Evolutionary conservation across 1,284 basidiomycete species (phyloP), one percentile per base, ranked within the genome.

Genomic region (Leucoagaricus sp.): DNA sequence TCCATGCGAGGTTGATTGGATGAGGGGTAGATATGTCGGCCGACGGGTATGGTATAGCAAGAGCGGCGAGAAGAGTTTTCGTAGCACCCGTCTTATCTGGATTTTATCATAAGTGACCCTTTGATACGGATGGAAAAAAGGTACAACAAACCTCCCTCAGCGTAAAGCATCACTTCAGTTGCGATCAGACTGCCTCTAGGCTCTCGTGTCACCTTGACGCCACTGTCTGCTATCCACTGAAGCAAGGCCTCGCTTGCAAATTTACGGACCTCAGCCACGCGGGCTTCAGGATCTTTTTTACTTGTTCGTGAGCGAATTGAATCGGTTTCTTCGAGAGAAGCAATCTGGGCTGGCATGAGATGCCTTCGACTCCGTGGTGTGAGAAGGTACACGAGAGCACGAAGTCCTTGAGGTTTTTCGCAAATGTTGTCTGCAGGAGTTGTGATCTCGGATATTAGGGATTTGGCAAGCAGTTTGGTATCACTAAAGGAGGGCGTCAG

Each of bases 391-490:
- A 94, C 79, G 0, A 96, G 75, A 1, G 89, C 81, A 12, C 93
- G 82, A 41, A 93, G 86, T 44, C 93, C 90, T 72, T 87, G 81
- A 12, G 84, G 72, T 9, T 78, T 78, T 2, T 74, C 66, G 62
- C 82, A 81, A 2, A 92, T 74, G 13, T 77, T 78, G n/a, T 78
- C 66, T 1, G 85, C 81, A 33, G 81, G 72, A 0, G 77, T 67
- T 10, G 76, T 83, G 55, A 91, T 82, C 52, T 86, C 83, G 0
- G 84, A 69, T 1, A 94, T 77, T 45, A 96, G 75, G 0, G 86
- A 85, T 75, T 95, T 95, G 31, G 83, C 79, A 45, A 90, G 83
- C 46, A 94, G 80, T 75, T 94, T 95, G 3, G 93, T 95, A 68
- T 95, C 93, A 63, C 91, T 94, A 63, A 4, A 38, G 17, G 33